These are phyloP conservation scores for Boletellus ananas DNA, from an alignment of 768 basidiomycete genomes.

Conservation along the genomic window DNA sequence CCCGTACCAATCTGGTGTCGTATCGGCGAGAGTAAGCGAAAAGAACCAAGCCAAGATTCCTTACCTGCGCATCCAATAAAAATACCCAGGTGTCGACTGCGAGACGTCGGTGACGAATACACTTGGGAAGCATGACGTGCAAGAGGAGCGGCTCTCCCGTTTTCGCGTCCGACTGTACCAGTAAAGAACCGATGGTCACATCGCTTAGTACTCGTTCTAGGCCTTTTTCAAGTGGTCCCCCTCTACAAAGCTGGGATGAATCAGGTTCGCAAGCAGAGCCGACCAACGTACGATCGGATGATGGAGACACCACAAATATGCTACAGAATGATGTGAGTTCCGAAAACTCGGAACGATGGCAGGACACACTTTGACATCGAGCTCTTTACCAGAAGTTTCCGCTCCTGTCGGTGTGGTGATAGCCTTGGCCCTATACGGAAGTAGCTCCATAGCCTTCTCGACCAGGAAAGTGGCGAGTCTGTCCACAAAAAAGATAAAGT, in stretches of 20 bases:
- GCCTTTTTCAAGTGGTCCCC: conserved; percentile 87
- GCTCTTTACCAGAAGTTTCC: conserved; percentile 54
- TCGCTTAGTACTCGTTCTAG: conserved; percentile 86
- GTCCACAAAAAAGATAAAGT: conserved; percentile 92
- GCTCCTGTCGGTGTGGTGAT: conserved; percentile 67
- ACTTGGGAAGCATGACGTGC: conserved; percentile 74
- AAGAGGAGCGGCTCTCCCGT: conserved; percentile 88
- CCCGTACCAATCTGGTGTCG: conserved; percentile 82
- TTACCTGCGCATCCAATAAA: conserved; percentile 83
- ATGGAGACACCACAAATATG: conserved; percentile 86
- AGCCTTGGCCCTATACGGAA: conserved; percentile 64
- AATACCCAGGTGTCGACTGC: conserved; percentile 79
- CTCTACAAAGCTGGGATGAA: conserved; percentile 41
- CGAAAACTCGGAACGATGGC: neutral
- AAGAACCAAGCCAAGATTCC: neutral
- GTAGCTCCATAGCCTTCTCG: conserved; percentile 76
- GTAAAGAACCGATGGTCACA: conserved; percentile 80
- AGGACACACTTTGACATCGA: conserved; percentile 52
- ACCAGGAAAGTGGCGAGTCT: conserved; percentile 80
- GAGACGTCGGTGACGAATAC: conserved; percentile 58
- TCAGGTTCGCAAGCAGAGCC: neutral
- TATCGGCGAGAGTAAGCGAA: neutral
- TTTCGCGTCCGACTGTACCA: conserved; percentile 83
- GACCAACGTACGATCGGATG: conserved; percentile 67
- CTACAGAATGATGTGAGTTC: conserved; percentile 35